Conservation (phyloP, 169 alveolate species). For the Eimeria brunetti region DNA sequence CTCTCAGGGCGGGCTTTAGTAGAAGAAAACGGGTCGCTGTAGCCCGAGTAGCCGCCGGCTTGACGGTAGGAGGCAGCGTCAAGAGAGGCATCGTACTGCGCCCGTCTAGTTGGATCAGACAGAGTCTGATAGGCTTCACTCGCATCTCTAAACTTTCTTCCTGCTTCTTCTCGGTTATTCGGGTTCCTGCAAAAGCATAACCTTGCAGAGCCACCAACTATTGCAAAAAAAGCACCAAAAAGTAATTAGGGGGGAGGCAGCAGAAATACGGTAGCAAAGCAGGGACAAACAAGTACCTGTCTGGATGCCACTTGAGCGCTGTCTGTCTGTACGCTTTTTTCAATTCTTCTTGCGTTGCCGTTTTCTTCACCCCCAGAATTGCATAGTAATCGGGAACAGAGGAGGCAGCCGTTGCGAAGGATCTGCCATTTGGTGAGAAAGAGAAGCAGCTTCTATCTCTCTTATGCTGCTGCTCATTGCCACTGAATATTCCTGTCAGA, state of each 20-base stretch:
- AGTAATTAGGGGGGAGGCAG: no score
- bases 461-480: neutral
- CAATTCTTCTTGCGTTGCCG: conserved; percentile 87
- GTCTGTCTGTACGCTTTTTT: conserved; percentile 92
- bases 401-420: neutral
- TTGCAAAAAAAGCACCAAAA: neutral
- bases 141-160: conserved; percentile 90
- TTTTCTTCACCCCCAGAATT: conserved; percentile 83
- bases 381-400: conserved; percentile 80
- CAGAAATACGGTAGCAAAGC: neutral
- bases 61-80: neutral
- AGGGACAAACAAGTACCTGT: conserved; percentile 86
- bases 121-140: conserved; percentile 95
- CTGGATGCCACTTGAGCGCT: conserved; percentile 94
- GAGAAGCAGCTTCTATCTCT: neutral
- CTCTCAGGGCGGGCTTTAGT: neutral
- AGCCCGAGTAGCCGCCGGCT: neutral
- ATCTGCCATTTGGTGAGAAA: neutral
- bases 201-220: conserved; percentile 81
- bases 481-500: neutral
- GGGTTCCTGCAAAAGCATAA: conserved; percentile 91
- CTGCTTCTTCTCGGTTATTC: conserved; percentile 91
- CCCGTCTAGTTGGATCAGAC: conserved; percentile 91
- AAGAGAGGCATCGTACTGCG: conserved; percentile 72
- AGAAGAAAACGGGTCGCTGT: neutral